phyloP scores from a whole-genome alignment of 257 asterid species.

The Solanum raphanifolium region DNA sequence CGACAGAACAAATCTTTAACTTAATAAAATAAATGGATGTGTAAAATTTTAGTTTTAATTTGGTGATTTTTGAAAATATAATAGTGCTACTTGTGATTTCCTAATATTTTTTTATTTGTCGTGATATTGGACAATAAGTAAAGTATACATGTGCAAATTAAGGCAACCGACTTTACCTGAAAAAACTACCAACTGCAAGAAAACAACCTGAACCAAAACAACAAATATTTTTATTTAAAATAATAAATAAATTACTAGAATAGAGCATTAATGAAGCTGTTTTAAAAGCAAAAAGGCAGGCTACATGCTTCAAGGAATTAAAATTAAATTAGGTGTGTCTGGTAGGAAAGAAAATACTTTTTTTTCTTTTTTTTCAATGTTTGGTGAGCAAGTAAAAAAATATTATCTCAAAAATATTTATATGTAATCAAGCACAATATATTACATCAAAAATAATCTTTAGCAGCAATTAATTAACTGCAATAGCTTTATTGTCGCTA shows the following conservation, averaged over 20 bases:
- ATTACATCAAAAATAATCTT: not conserved
- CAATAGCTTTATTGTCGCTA: no score
- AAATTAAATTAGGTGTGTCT: not conserved
- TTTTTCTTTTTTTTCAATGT: not conserved
- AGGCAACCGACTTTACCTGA: slow-evolving; percentile 51
- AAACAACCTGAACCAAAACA: slow-evolving; percentile 5
- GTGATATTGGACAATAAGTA: not conserved
- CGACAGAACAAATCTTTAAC: not conserved
- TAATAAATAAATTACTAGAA: slow-evolving; percentile 2
- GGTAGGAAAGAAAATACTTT: not conserved
- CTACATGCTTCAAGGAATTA: slow-evolving; percentile 21
- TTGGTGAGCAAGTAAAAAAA: not conserved
- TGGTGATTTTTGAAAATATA: not conserved
- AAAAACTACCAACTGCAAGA: slow-evolving; percentile 53
- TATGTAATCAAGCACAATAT: not conserved
- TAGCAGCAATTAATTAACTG: no score
- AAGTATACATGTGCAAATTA: slow-evolving; percentile 4
- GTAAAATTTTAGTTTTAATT: not conserved
- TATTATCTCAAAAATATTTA: not conserved
- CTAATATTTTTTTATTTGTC: not conserved
- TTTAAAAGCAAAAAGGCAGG: slow-evolving; percentile 10
- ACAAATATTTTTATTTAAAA: not conserved
- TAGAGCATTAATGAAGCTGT: not conserved
- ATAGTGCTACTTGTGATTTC: not conserved
- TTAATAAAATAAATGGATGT: not conserved